Evolutionary conservation across 1,284 basidiomycete genomes (phyloP).

Genomic region (Apiotrichum laibachii): DNA sequence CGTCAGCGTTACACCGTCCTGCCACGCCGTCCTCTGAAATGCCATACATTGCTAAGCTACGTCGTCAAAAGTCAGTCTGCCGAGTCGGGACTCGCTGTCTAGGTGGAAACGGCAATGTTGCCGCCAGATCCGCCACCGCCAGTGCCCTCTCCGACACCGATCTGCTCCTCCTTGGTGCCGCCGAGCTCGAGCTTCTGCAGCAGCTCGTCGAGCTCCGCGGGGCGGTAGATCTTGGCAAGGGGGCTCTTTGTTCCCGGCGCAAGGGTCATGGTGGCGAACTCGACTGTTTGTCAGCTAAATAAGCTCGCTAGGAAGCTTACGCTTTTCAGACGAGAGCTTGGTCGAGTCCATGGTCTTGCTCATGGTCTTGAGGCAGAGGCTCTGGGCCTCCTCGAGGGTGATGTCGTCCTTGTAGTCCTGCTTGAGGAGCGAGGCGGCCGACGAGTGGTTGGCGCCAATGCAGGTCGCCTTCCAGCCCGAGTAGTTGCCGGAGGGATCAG

Average conservation of each 20-base stretch:
- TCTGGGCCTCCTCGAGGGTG: constrained; percentile 83
- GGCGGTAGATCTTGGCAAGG: constrained; percentile 87
- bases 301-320: constrained; percentile 57
- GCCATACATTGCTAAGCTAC: constrained; percentile 1
- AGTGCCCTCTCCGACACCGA: constrained; percentile 47
- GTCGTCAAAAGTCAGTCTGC: not conserved
- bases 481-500: constrained; percentile 97
- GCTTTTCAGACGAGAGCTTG: constrained; percentile 88
- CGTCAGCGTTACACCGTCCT: no score
- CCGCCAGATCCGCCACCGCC: constrained; percentile 49
- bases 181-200: constrained; percentile 78
- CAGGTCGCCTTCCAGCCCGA: constrained; percentile 99
- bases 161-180: constrained; percentile 68
- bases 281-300: constrained; percentile 60
- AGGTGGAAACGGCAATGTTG: constrained; percentile 48
- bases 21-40: not conserved
- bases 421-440: constrained; percentile 66
- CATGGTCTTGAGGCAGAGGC: constrained; percentile 87
- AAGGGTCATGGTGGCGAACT: constrained; percentile 89
- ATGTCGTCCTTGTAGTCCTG: constrained; percentile 99
- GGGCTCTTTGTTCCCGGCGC: constrained; percentile 74
- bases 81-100: no score
- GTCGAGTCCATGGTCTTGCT: constrained; percentile 99
- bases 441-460: constrained; percentile 91
- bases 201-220: constrained; percentile 84